A percentile compares a stretch with the other conserved stretches of the same genome.
These are phyloP conservation scores for Aschersonia sp. DNA, from an alignment of 2,329 filamentous ascomycete genomes.

Conservation along the genomic window DNA sequence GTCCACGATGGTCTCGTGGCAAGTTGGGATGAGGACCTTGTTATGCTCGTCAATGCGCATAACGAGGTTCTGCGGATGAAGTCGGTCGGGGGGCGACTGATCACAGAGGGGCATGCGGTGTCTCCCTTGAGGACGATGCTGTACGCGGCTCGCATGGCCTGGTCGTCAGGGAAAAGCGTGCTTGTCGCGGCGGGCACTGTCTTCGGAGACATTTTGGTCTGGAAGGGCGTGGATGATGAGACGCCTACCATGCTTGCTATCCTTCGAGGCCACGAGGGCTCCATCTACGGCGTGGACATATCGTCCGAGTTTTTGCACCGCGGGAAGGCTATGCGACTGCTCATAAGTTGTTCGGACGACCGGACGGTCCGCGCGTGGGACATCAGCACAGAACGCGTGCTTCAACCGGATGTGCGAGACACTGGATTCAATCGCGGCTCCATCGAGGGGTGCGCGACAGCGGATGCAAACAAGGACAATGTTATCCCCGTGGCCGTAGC, in stretches of 20 bases:
- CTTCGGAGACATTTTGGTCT: conserved; percentile 86
- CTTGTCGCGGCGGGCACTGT: conserved; percentile 81
- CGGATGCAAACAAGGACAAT: conserved; percentile 4
- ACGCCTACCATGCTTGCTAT: conserved; percentile 28
- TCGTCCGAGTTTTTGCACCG: conserved; percentile 38
- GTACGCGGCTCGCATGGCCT: conserved; percentile 67
- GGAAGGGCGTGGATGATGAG: conserved; percentile 44
- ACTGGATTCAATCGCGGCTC: conserved; percentile 44
- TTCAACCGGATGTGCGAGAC: conserved; percentile 15
- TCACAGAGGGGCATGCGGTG: conserved; percentile 18
- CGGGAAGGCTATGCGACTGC: conserved; percentile 37
- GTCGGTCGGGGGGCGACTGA: not conserved
- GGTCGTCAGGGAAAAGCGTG: conserved; percentile 41
- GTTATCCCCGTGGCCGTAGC: conserved; percentile 46
- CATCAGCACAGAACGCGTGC: conserved; percentile 32
- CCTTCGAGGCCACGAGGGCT: conserved; percentile 69
- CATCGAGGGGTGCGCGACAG: conserved; percentile 9
- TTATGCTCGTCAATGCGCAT: conserved; percentile 65
- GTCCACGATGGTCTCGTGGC: conserved; percentile 53
- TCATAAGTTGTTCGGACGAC: conserved; percentile 92
- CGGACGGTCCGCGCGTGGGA: conserved; percentile 83
- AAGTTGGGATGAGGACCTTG: conserved; percentile 20
- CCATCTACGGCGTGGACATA: conserved; percentile 79
- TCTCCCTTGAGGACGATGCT: conserved; percentile 70
- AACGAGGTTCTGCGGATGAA: conserved; percentile 56